Base-by-base conservation (phyloP, 257 asterid species). In the Ocimum tenuiflorum region DNA sequence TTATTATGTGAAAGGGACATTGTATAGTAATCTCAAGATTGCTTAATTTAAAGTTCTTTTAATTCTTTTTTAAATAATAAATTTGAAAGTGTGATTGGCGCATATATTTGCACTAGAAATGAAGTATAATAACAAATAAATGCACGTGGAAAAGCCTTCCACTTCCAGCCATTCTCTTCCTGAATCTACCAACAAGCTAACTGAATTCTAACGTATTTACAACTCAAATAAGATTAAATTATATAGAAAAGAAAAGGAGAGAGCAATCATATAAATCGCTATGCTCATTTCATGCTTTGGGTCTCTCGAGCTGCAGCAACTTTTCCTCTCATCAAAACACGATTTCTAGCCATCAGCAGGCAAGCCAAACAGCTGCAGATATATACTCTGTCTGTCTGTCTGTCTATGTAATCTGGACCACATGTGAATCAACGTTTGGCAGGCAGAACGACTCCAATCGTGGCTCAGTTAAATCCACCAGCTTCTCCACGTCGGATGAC, bases 401-500 rank as follows among this genome's bases (percentile, higher is more conserved):
- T 62, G 53, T 39, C 54, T 68, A 58, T 57, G 76, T 39, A 41
- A 75, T 38, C 10, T 52, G 38, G 70, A 75, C 36, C 35, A 69
- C 62, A 59, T 73, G 77, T 8, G 81, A 43, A 57, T 73, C 80
- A 5, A 71, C 58, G 61, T 70, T 77, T 14, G 78, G 74, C 74
- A 86, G 63, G 56, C 86, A 71, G 77, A 92, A 92, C 19, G 88
- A 67, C 76, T 92, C 98, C 42, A 89, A 68, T 24, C 95, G 77
- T 14, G 96, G 98, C 62, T 87, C 96, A 10, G 95, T 85, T 63
- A 92, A 67, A 76, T 92, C 96, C 72, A 89, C 91, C n/a, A 65
- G 53, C 69, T 75, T 78, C 62, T 82, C 91, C 8, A 78, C 52
- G 49, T 72, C 81, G 7, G 75, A 54, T 20, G 75, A 51, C 42